Evolutionary conservation across 331 rosid genomes (phyloP).

Genomic region (Arachis monticola): DNA sequence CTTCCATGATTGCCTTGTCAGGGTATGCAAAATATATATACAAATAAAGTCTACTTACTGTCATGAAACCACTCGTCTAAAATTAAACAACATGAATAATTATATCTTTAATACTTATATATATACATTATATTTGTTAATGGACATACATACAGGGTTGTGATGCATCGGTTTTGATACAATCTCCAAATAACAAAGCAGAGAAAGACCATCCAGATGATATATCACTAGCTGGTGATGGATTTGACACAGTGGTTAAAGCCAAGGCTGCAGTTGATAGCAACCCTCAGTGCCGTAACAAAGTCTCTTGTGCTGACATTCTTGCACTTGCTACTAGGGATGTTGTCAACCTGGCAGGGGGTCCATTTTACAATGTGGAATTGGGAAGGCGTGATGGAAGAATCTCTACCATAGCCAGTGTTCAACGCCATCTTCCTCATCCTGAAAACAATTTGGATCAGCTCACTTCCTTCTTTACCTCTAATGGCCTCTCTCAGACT

Average conservation of each 20-base stretch:
- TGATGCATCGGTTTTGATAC: conserved; percentile 74
- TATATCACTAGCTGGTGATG: conserved; percentile 83
- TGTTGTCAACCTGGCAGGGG: conserved; percentile 74
- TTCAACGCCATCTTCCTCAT: conserved; percentile 66
- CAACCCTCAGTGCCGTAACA: conserved; percentile 61
- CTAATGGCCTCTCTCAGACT: conserved; percentile 63
- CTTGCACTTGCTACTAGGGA: conserved; percentile 91
- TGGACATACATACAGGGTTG: conserved; percentile 64
- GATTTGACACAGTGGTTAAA: conserved; percentile 81
- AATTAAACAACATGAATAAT: too few relatives aligned
- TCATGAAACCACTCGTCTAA: too few relatives aligned
- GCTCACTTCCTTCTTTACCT: conserved; percentile 64
- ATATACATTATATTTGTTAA: too few relatives aligned
- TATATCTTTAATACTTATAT: too few relatives aligned
- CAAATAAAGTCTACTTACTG: too few relatives aligned
- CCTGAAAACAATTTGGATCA: conserved; percentile 67
- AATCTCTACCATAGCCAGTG: conserved; percentile 61
- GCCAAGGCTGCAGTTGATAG: conserved; percentile 86
- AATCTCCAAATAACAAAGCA: conserved; percentile 57
- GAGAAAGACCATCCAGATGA: conserved; percentile 92
- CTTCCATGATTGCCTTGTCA: conserved; percentile 81
- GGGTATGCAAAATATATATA: conserved; percentile 46
- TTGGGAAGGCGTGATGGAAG: conserved; percentile 87
- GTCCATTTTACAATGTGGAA: conserved; percentile 82
- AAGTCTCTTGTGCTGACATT: conserved; percentile 95